Base-by-base conservation (phyloP, 108 stramenopile genomes). In the Nitzschia putrida region DNA sequence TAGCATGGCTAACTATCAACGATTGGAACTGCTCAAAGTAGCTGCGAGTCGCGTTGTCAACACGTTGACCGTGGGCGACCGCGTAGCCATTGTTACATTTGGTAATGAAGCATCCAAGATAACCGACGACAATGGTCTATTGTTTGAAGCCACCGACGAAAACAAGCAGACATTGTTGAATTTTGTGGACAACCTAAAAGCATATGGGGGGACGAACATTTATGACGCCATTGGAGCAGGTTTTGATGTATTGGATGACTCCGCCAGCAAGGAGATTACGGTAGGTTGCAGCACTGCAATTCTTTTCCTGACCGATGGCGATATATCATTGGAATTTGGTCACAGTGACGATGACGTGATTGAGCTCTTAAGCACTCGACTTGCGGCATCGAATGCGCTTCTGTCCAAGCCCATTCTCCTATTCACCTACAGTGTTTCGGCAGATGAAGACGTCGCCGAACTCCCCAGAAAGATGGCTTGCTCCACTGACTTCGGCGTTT, bases 1-100 rank as follows among this genome's bases (percentile, higher is more conserved):
- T 21, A 73, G 69, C 23, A 91, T 91, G 87, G n/a, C n/a, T n/a
- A n/a, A n/a, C n/a, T n/a, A n/a, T n/a, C n/a, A 22, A n/a, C 61
- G 78, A 0, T 23, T 88, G 37, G 53, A 53, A 7, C 42, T 66
- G 1, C 70, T 78, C 7, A 74, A 81, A 51, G 61, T 73, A 13
- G 87, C 84, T 3, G 83, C 82, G 22, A 59, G n/a, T 25, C 61
- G 65, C 1, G 63, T 85, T 13, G 71, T 84, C 1, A 68, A 71
- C 1, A 87, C 82, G 2, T 73, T 87, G 20, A 74, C 72, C 3
- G 69, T 80, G 7, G 67, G 71, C 10, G 86, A 87, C 60, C 71
- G 69, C 42, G 43, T 87, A 38, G 79, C 81, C 11, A 71, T 82
- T 23, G 60, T 84, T 6, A n/a, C 51, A 14, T 84, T 84, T 51